Evolutionary conservation across 2,329 filamentous ascomycete species (phyloP).

Genomic region (Zopfia rhizophila): DNA sequence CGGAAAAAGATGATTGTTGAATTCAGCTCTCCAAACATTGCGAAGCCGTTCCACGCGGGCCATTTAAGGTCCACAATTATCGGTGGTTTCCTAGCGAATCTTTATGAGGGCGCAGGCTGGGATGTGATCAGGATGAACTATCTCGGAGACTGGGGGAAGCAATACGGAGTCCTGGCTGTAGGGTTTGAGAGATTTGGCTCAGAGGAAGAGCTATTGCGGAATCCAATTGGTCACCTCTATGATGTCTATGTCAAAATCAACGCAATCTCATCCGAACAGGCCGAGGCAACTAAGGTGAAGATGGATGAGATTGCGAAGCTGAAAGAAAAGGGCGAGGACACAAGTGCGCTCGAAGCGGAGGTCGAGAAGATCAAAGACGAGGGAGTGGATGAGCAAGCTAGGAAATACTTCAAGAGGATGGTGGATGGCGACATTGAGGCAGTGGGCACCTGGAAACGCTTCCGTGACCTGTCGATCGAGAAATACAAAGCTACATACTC

Average conservation of each 20-base stretch:
- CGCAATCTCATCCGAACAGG: constrained; percentile 70
- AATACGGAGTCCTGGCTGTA: constrained; percentile 76
- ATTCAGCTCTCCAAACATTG: constrained; percentile 87
- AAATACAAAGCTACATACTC: constrained; percentile 73
- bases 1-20: constrained; percentile 78
- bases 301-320: constrained; percentile 55
- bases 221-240: constrained; percentile 85
- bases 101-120: constrained; percentile 76
- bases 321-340: constrained; percentile 54
- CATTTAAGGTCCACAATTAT: constrained; percentile 82
- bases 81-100: constrained; percentile 75
- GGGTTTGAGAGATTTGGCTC: constrained; percentile 80
- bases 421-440: constrained; percentile 69
- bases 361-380: constrained; percentile 52
- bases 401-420: constrained; percentile 76
- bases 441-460: constrained; percentile 70
- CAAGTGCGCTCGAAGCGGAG: constrained; percentile 53
- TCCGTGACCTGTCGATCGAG: constrained; percentile 71
- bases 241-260: constrained; percentile 84
- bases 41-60: constrained; percentile 78
- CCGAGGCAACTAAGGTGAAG: constrained; percentile 70
- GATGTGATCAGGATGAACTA: constrained; percentile 79
- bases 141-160: constrained; percentile 82
- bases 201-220: constrained; percentile 74
- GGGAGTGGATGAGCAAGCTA: constrained; percentile 74